Conservation (phyloP, 73 alveolate genomes). For the Diophrys sp. region DNA sequence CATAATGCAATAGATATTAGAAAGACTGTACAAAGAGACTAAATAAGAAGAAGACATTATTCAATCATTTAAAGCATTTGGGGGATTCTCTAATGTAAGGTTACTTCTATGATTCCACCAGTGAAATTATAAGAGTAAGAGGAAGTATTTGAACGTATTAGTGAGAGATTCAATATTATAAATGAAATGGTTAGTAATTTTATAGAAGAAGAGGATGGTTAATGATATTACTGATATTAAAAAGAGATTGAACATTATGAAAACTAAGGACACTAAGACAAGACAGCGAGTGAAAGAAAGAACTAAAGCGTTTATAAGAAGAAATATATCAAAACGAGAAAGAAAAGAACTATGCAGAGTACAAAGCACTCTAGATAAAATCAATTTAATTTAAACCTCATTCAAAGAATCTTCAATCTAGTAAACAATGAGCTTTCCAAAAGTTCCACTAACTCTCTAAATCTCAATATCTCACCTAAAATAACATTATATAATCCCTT, state of each 20-base stretch:
- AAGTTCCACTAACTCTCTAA: constrained; percentile 58
- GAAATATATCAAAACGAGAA: constrained; percentile 52
- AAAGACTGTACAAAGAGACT: constrained; percentile 61
- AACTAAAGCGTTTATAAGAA: constrained; percentile 58
- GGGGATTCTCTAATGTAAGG: constrained; percentile 83
- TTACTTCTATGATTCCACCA: constrained; percentile 66
- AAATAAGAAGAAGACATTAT: constrained; percentile 67
- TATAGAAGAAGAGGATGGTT: constrained; percentile 85
- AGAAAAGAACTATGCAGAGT: constrained; percentile 25
- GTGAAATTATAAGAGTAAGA: constrained; percentile 77
- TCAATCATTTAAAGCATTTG: constrained; percentile 39
- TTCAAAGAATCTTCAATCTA: constrained; percentile 63
- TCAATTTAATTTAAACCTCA: constrained; percentile 44
- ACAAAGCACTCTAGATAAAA: constrained; percentile 49
- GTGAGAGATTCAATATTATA: constrained; percentile 72
- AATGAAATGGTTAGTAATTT: constrained; percentile 83
- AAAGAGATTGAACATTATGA: constrained; percentile 67
- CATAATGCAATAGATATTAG: constrained; percentile 49
- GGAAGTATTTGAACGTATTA: constrained; percentile 74
- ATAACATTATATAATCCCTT: constrained; percentile 62
- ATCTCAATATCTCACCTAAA: constrained; percentile 60
- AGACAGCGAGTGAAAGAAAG: constrained; percentile 52
- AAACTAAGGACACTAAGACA: constrained; percentile 54
- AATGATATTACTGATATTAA: constrained; percentile 63
- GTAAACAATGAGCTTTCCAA: constrained; percentile 54